These are phyloP conservation scores for Sphagnum tenellum DNA, from an alignment of 225 moss, liverwort and hornwort species.

Conservation along the genomic window DNA sequence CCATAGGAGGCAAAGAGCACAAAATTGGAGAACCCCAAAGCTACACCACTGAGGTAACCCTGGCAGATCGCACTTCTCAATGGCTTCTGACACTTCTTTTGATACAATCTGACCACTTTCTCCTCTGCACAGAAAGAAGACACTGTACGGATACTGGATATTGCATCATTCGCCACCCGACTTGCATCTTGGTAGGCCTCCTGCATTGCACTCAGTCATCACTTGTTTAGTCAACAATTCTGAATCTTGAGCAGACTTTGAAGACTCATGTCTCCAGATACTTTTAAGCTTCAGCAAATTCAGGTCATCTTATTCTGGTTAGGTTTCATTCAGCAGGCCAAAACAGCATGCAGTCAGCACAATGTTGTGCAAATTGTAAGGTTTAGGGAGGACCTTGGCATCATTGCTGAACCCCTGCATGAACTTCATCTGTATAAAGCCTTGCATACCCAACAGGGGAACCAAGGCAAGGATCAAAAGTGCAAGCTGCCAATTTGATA, in stretches of 20 bases:
- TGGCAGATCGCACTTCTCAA: slow-evolving; percentile 36
- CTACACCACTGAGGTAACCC: slow-evolving; percentile 51
- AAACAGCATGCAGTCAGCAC: neutral
- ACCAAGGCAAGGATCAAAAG: slow-evolving; percentile 61
- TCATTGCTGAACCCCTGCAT: slow-evolving; percentile 69
- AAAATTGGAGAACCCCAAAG: slow-evolving; percentile 48
- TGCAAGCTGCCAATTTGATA: slow-evolving; percentile 69
- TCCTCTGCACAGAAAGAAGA: slow-evolving; percentile 57
- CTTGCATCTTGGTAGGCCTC: slow-evolving; percentile 51
- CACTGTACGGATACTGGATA: slow-evolving; percentile 54
- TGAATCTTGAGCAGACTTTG: neutral
- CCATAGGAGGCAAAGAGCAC: slow-evolving; percentile 43
- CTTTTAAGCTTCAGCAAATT: neutral
- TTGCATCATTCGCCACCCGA: slow-evolving; percentile 51
- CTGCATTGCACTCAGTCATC: slow-evolving; percentile 9
- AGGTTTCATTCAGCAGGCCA: too few species aligned
- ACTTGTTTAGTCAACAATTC: too few species aligned
- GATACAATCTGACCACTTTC: slow-evolving; percentile 32
- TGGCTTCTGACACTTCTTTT: slow-evolving; percentile 29
- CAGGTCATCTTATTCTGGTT: too few species aligned
- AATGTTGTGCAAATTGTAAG: neutral
- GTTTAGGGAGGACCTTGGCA: slow-evolving; percentile 50
- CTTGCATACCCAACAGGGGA: slow-evolving; percentile 68
- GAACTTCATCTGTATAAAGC: slow-evolving; percentile 59
- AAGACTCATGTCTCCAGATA: neutral